Base-by-base conservation (phyloP, 2,329 filamentous ascomycete species). In the Rachicladosporium sp. region DNA sequence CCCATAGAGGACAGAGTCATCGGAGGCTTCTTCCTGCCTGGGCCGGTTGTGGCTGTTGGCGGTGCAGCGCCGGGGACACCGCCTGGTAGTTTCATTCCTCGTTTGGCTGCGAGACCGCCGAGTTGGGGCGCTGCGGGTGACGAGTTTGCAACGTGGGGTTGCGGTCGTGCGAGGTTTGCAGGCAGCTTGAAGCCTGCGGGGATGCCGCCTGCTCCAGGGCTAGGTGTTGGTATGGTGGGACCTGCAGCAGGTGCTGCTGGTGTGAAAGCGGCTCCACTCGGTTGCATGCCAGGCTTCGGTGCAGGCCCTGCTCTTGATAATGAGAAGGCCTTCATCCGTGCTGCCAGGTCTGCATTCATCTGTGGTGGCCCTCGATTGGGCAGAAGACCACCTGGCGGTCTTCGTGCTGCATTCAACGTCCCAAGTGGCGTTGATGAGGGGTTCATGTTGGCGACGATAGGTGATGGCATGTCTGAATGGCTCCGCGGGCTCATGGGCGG, bases 371-470 rank as follows among this genome's bases (percentile, higher is more conserved):
- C 61, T 51, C 59, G 61, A 43, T 64, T 60, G 38, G 64, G 61
- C 31, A 67, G 58, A 6, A 64, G 59, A 3, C 62, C 59, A 27
- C 59, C 54, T 15, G 59, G 60, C 10, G 71, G 71, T 52, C 74
- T 67, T 47, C 78, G 67, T 31, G 76, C 77, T 36, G 76, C 74
- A 59, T 80, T 86, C 53, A 94, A 66, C 42, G 83, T 74, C 31
- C 86, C 86, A 3, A 88, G 68, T 32, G 84, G 79, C 21, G 82
- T 91, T n/a, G 87, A 94, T n/a, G 78, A 87, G 5, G 81, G 66
- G 41, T 76, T 84, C 76, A 93, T 87, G 42, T 64, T 60, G 43
- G 32, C 10, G 42, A 15, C 6, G 35, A 10, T 19, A 44, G 40
- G 21, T 33, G 41, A 21, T 40, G 29, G 34, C 36, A 27, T 27